Conservation (phyloP, 805 yeast genomes). For the Candida ortonii region DNA sequence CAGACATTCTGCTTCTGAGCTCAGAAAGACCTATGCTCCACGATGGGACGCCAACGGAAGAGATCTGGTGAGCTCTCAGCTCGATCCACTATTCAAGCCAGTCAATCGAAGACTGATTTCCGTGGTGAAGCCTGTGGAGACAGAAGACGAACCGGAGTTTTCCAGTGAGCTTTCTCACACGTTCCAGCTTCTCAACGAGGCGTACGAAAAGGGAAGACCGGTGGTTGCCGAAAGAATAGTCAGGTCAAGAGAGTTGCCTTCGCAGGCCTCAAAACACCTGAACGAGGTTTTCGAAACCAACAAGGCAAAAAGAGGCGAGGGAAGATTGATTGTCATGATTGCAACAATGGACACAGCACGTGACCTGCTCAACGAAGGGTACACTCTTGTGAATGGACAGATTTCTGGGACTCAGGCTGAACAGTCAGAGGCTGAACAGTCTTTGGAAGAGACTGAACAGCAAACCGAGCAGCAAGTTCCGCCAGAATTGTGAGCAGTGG, state of each 20-base stretch:
- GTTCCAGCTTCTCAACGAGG: slow-evolving; percentile 39
- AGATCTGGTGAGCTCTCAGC: slow-evolving; percentile 57
- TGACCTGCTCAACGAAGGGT: slow-evolving; percentile 21
- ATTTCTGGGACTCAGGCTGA: slow-evolving; percentile 1
- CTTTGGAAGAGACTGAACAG: too few species aligned
- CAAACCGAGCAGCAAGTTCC: too few species aligned
- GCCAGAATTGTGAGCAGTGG: too few species aligned
- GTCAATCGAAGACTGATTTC: slow-evolving; percentile 52
- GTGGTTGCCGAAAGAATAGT: slow-evolving; percentile 28
- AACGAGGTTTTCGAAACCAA: slow-evolving; percentile 39
- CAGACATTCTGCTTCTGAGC: slow-evolving; percentile 42
- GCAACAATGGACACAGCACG: slow-evolving; percentile 34
- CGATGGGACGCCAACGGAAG: slow-evolving; percentile 58
- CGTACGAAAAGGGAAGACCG: slow-evolving; percentile 39
- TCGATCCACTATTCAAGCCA: slow-evolving; percentile 64
- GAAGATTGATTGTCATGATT: slow-evolving; percentile 29
- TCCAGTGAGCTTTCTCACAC: slow-evolving; percentile 58
- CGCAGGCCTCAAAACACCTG: slow-evolving; percentile 34
- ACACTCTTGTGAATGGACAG: slow-evolving; percentile 13
- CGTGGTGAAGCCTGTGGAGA: slow-evolving; percentile 27
- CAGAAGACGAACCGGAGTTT: slow-evolving; percentile 35
- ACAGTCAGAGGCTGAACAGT: slow-evolving; percentile 4
- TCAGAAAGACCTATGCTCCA: slow-evolving; percentile 48
- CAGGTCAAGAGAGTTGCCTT: slow-evolving; percentile 35
- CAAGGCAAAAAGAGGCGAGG: slow-evolving; percentile 38